Evolutionary conservation across 306 rosid species (phyloP).

Genomic region (Crotalaria pallida): DNA sequence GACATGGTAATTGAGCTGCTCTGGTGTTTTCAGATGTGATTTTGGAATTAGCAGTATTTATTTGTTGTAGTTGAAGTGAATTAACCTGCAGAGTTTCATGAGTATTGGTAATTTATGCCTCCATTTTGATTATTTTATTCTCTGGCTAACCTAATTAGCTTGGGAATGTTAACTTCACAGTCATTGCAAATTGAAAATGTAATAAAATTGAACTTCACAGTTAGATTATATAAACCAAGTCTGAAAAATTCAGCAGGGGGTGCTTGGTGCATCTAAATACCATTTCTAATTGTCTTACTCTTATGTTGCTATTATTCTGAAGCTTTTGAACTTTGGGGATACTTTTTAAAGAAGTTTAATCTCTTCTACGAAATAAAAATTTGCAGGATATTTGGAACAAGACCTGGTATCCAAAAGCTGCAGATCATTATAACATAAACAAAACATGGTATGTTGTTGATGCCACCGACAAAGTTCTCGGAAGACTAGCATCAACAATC

Average conservation of each 20-base stretch:
- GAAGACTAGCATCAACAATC: constrained; percentile 89
- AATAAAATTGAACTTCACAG: neutral
- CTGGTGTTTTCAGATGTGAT: neutral
- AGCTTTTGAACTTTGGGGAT: neutral
- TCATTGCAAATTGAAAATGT: neutral
- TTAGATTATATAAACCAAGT: neutral
- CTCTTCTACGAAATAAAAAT: neutral
- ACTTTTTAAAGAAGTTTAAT: neutral
- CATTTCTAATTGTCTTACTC: neutral
- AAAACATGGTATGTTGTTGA: constrained; percentile 90
- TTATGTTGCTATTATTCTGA: neutral
- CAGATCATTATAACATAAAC: constrained; percentile 82
- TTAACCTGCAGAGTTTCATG: neutral
- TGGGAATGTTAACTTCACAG: constrained; percentile 3
- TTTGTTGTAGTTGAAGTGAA: constrained; percentile 7
- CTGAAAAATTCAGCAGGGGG: neutral
- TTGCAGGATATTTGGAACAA: constrained; percentile 91
- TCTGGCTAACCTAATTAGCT: neutral
- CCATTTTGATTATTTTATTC: neutral
- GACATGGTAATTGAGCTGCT: neutral
- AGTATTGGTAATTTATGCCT: neutral
- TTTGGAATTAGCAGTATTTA: neutral
- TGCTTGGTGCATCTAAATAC: neutral
- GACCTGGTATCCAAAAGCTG: constrained; percentile 95
- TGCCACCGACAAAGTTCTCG: constrained; percentile 85